phyloP scores from a whole-genome alignment of 2,329 filamentous ascomycete species.

The Venturia pyrina region DNA sequence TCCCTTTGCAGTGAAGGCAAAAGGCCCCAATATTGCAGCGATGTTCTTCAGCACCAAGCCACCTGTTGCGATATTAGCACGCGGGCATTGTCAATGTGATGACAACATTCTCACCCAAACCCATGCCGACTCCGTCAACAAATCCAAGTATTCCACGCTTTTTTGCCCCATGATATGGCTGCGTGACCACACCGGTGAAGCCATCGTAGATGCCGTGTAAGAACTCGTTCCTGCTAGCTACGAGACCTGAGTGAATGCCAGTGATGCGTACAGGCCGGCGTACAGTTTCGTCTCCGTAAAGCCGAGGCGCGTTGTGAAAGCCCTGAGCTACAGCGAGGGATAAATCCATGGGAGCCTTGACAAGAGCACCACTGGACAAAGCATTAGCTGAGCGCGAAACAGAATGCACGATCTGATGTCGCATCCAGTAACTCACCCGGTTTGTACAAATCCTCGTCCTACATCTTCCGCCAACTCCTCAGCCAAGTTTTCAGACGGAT shows the following conservation, averaged over 20 bases:
- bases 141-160: slow-evolving; percentile 46
- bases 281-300: slow-evolving; percentile 78
- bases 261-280: slow-evolving; percentile 69
- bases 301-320: slow-evolving; percentile 75
- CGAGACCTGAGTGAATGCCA: slow-evolving; percentile 63
- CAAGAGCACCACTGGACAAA: slow-evolving; percentile 47
- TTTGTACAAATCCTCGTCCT: slow-evolving; percentile 57
- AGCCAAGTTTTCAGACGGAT: slow-evolving; percentile 24
- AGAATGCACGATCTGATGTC: too few relatives aligned
- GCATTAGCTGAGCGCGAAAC: too few relatives aligned
- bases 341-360: slow-evolving; percentile 77
- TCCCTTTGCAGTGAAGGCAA: slow-evolving; percentile 56
- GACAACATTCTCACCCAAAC: slow-evolving; percentile 32
- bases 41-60: slow-evolving; percentile 57
- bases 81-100: too few relatives aligned
- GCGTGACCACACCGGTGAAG: slow-evolving; percentile 55
- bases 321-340: slow-evolving; percentile 73
- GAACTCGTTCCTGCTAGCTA: slow-evolving; percentile 69
- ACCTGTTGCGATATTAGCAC: background rate
- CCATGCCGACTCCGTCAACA: slow-evolving; percentile 47
- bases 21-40: slow-evolving; percentile 48
- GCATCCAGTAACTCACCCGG: slow-evolving; percentile 29
- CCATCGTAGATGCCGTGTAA: slow-evolving; percentile 71
- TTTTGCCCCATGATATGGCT: slow-evolving; percentile 49
- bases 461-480: slow-evolving; percentile 41